These are phyloP conservation scores for Daedalea quercina DNA, from an alignment of 768 basidiomycete genomes.

Conservation along the genomic window DNA sequence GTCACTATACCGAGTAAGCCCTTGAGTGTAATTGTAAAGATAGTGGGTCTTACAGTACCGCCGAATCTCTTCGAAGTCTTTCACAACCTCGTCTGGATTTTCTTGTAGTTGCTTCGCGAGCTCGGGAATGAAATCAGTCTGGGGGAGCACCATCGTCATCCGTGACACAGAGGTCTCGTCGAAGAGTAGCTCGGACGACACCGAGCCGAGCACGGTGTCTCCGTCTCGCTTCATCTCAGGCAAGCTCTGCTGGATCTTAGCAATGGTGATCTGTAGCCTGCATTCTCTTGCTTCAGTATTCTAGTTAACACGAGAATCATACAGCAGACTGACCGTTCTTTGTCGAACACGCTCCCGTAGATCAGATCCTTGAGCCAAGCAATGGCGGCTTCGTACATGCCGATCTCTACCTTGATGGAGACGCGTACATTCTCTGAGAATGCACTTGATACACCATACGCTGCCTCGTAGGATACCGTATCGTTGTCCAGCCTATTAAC, in stretches of 20 bases:
- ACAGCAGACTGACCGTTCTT: constrained; percentile 60
- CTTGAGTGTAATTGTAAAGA: not conserved
- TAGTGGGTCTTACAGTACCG: constrained; percentile 45
- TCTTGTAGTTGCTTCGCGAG: constrained; percentile 68
- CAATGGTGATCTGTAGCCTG: constrained; percentile 65
- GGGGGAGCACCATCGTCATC: constrained; percentile 60
- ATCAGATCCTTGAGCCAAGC: constrained; percentile 82
- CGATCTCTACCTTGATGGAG: constrained; percentile 78
- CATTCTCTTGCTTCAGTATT: too few species aligned
- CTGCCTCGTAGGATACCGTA: constrained; percentile 80
- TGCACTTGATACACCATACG: constrained; percentile 49
- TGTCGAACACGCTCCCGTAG: constrained; percentile 68
- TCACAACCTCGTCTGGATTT: constrained; percentile 62
- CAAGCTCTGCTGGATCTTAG: constrained; percentile 84
- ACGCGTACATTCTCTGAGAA: constrained; percentile 75
- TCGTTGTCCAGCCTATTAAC: constrained; percentile 85
- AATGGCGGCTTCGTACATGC: constrained; percentile 74
- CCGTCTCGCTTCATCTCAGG: constrained; percentile 92
- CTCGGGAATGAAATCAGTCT: constrained; percentile 74
- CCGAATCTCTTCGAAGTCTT: constrained; percentile 71
- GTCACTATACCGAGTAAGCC: constrained; percentile 48
- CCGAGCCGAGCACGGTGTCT: constrained; percentile 65
- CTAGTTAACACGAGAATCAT: too few species aligned
- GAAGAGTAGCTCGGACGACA: constrained; percentile 61
- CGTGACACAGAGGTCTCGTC: constrained; percentile 65